These are phyloP conservation scores for Irpex sp. DNA, from an alignment of 1,284 basidiomycete species.

Conservation along the genomic window DNA sequence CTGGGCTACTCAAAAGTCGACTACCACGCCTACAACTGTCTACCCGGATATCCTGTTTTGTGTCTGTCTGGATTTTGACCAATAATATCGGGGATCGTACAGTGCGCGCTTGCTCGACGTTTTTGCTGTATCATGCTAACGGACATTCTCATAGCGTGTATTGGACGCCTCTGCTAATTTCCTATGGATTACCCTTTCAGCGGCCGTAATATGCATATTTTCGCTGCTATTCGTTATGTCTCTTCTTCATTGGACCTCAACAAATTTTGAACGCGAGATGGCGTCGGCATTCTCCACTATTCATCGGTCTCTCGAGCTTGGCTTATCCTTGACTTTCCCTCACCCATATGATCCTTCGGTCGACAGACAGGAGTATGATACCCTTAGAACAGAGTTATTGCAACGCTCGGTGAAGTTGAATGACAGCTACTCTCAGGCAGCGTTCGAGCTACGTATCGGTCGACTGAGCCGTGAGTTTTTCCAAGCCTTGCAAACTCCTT, in stretches of 20 bases:
- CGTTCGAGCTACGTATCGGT: slow-evolving; percentile 45
- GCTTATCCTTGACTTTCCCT: slow-evolving; percentile 30
- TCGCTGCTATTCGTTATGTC: slow-evolving; percentile 37
- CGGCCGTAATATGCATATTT: slow-evolving; percentile 37
- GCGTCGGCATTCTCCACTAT: slow-evolving; percentile 32
- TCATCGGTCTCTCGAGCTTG: slow-evolving; percentile 32
- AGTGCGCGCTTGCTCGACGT: slow-evolving; percentile 24
- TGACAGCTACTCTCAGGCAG: slow-evolving; percentile 42
- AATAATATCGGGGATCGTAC: slow-evolving; percentile 29
- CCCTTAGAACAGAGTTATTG: slow-evolving; percentile 31
- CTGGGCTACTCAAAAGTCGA: slow-evolving; percentile 42
- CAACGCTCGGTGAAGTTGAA: slow-evolving; percentile 38
- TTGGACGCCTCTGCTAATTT: slow-evolving; percentile 31
- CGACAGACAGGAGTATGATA: slow-evolving; percentile 18
- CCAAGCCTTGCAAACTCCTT: neutral
- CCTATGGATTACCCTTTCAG: slow-evolving; percentile 39
- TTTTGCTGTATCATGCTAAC: neutral
- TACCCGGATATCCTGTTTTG: slow-evolving; percentile 43
- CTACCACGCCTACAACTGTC: slow-evolving; percentile 42
- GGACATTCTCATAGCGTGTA: slow-evolving; percentile 24
- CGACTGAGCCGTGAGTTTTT: slow-evolving; percentile 37
- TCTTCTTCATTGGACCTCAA: slow-evolving; percentile 39
- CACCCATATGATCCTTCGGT: slow-evolving; percentile 11
- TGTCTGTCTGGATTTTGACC: slow-evolving; percentile 46
- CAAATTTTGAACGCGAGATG: slow-evolving; percentile 39